Conservation (phyloP, 306 rosid species). For the Spatholobus suberectus region DNA sequence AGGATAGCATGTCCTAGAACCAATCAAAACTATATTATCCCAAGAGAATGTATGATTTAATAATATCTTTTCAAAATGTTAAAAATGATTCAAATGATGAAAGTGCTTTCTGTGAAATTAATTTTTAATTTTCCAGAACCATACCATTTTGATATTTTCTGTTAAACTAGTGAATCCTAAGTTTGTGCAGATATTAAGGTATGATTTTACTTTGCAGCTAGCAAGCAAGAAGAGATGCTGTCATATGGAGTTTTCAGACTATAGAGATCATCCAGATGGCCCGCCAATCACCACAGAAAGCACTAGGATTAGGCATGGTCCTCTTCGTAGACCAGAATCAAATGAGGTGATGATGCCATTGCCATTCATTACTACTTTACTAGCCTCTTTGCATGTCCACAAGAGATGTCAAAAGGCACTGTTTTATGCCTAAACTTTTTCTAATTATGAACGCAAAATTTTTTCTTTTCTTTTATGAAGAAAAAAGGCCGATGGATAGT, state of each 20-base stretch:
- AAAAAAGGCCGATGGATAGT: neutral
- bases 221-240: neutral
- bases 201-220: slow-evolving; percentile 8
- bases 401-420: neutral
- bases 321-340: neutral
- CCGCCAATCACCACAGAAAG: neutral
- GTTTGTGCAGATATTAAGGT: neutral
- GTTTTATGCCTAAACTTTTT: neutral
- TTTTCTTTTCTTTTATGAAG: neutral
- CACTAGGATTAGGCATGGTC: neutral
- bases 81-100: neutral
- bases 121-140: neutral
- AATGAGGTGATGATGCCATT: slow-evolving; percentile 9
- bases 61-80: neutral
- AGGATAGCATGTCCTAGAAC: neutral
- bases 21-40: neutral
- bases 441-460: neutral
- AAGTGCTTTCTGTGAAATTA: neutral
- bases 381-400: neutral
- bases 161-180: neutral
- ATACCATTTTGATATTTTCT: neutral
- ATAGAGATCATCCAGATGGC: neutral
- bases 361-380: neutral
- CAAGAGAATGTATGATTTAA: neutral
- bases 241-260: neutral